Base-by-base conservation (phyloP, 1,284 basidiomycete genomes). In the Microbotryum saponariae region DNA sequence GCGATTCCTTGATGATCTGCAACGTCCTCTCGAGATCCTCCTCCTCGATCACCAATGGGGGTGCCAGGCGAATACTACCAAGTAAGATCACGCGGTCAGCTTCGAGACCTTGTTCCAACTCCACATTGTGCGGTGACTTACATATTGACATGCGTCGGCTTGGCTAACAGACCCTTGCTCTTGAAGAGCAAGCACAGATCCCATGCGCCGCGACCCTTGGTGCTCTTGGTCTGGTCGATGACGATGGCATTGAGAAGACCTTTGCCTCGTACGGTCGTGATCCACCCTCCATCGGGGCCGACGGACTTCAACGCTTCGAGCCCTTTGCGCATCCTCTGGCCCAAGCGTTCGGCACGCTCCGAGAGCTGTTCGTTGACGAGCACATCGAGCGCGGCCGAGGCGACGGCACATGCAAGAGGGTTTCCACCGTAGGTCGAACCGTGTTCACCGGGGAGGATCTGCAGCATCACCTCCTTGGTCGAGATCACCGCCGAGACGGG, bases 111-210 rank as follows among this genome's bases (percentile, higher is more conserved):
- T 16, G 16, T 4, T 33, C 10, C 33, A 33, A 50, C n/a, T 21
- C 12, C 5, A 10, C 0, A 21, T 23, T 7, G 21, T 51, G 46
- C 45, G 63, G 50, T 20, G 45, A 77, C 88, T 72, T 70, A 91
- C 87, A 91, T 91, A 77, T 97, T 94, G 52, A 85, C 83, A 73
- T 97, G 94, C 0, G 94, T 98, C 18, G 94, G 93, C 80, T 98
- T 98, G 56, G 92, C 92, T 66, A 96, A 79, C 60, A 96, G 80
- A 9, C 93, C 92, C 60, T 89, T 82, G 71, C 83, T 85, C 85
- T 94, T 96, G 77, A 98, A 79, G 68, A 97, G 77, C 73, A 97
- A 76, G 77, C 96, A 98, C 56, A 98, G 80, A 75, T 98, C 89
- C 96, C 94, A 97, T 7, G 94, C 94, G 3, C 87, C 86, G 62